Evolutionary conservation across 305 asterid species (phyloP).

Genomic region (Rubia occidens): DNA sequence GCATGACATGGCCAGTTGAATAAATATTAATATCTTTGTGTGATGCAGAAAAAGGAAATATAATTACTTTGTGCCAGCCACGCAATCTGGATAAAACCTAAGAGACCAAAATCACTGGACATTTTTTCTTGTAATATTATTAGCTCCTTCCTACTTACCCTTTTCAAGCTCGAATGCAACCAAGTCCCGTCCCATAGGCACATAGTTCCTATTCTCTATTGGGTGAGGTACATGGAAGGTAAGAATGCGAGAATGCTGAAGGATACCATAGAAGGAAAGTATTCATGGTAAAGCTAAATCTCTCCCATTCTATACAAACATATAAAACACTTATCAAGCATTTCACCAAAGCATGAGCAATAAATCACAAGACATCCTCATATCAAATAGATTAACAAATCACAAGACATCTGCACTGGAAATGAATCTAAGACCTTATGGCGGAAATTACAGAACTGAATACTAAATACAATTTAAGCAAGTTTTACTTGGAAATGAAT

Average conservation of each 20-base stretch:
- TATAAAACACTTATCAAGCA: not conserved
- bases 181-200: not conserved
- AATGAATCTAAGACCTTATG: not conserved
- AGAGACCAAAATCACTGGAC: not conserved
- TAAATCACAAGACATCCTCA: not conserved
- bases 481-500: not conserved
- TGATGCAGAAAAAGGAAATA: not conserved
- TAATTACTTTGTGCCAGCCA: not conserved
- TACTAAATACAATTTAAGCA: not conserved
- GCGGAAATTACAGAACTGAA: not conserved
- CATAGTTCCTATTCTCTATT: not conserved
- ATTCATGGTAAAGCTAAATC: not conserved
- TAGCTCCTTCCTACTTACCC: not conserved
- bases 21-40: not conserved
- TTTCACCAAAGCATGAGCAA: not conserved
- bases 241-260: not conserved
- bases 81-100: not conserved
- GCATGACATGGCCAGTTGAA: constrained; percentile 21
- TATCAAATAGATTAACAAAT: not conserved
- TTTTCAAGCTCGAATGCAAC: not conserved
- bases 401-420: not conserved
- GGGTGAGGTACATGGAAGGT: not conserved
- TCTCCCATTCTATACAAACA: not conserved
- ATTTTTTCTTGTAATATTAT: not conserved
- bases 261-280: not conserved